Evolutionary conservation across 2,329 filamentous ascomycete genomes (phyloP).

Genomic region (Fusarium camptoceras): DNA sequence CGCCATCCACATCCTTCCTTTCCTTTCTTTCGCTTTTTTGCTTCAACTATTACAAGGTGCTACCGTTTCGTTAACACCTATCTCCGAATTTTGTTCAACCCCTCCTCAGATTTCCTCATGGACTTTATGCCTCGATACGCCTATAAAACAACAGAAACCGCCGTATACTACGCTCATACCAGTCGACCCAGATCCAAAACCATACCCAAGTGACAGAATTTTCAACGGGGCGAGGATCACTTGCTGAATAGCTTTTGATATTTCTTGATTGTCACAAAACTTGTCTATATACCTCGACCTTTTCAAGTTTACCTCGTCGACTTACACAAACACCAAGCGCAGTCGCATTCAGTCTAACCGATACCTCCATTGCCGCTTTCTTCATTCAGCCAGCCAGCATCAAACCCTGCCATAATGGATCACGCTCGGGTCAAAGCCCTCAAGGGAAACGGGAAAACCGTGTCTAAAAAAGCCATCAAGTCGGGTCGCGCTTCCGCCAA

Average conservation of each 20-base stretch:
- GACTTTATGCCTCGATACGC: conserved; percentile 44
- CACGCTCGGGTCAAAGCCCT: conserved; percentile 76
- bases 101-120: conserved; percentile 38
- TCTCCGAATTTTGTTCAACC: conserved; percentile 14
- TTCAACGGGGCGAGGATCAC: conserved; percentile 40
- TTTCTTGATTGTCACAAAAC: conserved; percentile 11
- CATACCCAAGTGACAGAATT: conserved; percentile 40
- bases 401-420: conserved; percentile 60
- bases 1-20: conserved; percentile 16
- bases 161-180: conserved; percentile 35
- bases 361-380: neutral
- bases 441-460: conserved; percentile 76
- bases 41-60: conserved; percentile 28
- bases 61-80: conserved; percentile 28
- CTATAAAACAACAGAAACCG: conserved; percentile 36
- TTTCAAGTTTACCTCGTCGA: conserved; percentile 45
- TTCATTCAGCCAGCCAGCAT: neutral
- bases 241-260: conserved; percentile 36
- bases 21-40: conserved; percentile 12
- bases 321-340: conserved; percentile 1
- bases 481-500: conserved; percentile 69
- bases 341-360: neutral
- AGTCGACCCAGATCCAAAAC: conserved; percentile 39
- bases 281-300: conserved; percentile 12
- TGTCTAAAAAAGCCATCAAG: conserved; percentile 74